These are phyloP conservation scores for Huiozyma sinensis DNA, from an alignment of 805 yeast genomes.

Conservation along the genomic window DNA sequence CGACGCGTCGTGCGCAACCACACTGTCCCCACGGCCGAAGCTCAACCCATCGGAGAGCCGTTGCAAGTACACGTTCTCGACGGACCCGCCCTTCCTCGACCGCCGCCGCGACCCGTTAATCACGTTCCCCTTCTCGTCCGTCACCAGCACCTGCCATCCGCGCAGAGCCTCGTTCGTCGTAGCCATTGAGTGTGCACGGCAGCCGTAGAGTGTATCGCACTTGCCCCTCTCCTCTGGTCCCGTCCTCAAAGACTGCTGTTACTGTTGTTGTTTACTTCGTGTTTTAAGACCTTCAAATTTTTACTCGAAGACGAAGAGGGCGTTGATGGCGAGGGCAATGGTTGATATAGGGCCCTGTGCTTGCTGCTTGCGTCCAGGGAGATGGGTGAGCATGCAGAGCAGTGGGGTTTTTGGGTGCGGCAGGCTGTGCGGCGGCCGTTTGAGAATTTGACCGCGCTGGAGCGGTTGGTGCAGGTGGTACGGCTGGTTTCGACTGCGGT, in stretches of 20 bases:
- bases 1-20: slow-evolving; percentile 32
- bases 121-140: slow-evolving; percentile 20
- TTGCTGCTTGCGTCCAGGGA: too few species aligned
- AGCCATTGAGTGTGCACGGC: slow-evolving; percentile 13
- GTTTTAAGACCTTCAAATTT: too few species aligned
- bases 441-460: slow-evolving; percentile 18
- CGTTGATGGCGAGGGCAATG: too few species aligned
- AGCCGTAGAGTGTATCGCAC: too few species aligned
- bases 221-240: too few species aligned
- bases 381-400: too few species aligned
- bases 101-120: slow-evolving; percentile 14
- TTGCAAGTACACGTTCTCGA: slow-evolving; percentile 22
- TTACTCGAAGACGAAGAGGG: too few species aligned
- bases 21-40: slow-evolving; percentile 42
- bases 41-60: slow-evolving; percentile 39
- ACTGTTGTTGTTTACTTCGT: too few species aligned
- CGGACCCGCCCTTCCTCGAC: slow-evolving; percentile 15
- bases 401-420: not conserved
- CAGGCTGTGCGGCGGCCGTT: slow-evolving; percentile 7
- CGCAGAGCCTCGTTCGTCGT: slow-evolving; percentile 14
- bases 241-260: too few species aligned
- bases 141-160: slow-evolving; percentile 25
- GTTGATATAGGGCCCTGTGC: too few species aligned
- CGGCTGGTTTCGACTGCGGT: slow-evolving; percentile 15
- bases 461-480: slow-evolving; percentile 12